Evolutionary conservation across 2,329 filamentous ascomycete species (phyloP).

Genomic region (Zymoseptoria tritici): DNA sequence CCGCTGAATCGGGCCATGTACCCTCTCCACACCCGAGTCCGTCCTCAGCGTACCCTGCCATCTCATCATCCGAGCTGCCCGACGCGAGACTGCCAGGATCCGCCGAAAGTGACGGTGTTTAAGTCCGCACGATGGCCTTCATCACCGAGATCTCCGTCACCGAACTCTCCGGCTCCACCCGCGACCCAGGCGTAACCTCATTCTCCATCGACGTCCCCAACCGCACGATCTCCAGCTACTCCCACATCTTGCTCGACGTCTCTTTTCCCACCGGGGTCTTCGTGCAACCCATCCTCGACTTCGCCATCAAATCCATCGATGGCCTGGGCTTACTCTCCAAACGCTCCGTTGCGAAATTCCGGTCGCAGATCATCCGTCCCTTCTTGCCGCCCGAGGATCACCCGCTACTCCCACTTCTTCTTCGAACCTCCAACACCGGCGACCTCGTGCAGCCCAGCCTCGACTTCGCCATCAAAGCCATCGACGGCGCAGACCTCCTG

Average conservation of each 20-base stretch:
- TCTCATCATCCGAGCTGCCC: constrained; percentile 46
- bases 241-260: constrained; percentile 55
- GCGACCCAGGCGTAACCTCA: constrained; percentile 65
- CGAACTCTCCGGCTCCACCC: constrained; percentile 52
- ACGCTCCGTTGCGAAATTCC: constrained; percentile 64
- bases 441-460: constrained; percentile 45
- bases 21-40: constrained; percentile 56
- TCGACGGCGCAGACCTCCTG: constrained; percentile 64
- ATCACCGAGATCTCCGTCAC: constrained; percentile 55
- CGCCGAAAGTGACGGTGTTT: constrained; percentile 44
- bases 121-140: constrained; percentile 57
- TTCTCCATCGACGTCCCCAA: constrained; percentile 66
- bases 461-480: constrained; percentile 60
- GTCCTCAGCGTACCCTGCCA: constrained; percentile 66
- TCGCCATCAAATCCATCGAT: constrained; percentile 61
- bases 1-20: too few species aligned
- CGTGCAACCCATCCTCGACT: constrained; percentile 52
- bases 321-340: constrained; percentile 70
- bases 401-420: too few species aligned
- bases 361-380: constrained; percentile 50
- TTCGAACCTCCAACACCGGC: too few species aligned
- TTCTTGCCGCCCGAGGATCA: constrained; percentile 28
- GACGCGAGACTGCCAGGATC: constrained; percentile 33
- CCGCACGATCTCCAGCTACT: constrained; percentile 54
- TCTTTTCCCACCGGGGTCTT: constrained; percentile 47